Evolutionary conservation across 129 eudicot species (phyloP).

Genomic region (Smallanthus sonchifolius): DNA sequence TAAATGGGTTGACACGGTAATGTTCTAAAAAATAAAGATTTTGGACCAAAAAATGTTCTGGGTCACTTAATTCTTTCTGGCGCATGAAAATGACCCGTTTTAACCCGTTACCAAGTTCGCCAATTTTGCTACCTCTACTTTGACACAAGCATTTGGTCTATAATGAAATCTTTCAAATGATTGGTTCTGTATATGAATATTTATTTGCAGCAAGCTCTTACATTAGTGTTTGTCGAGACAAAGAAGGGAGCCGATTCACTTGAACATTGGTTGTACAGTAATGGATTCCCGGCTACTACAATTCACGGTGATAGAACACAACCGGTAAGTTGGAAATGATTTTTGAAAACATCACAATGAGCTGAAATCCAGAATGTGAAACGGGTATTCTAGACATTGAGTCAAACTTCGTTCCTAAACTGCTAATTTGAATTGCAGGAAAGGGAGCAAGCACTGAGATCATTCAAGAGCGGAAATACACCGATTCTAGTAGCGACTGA

Average conservation of each 20-base stretch:
- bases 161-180: not conserved
- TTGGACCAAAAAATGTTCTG: not conserved
- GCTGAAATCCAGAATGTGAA: not conserved
- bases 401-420: not conserved
- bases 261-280: slow-evolving; percentile 57
- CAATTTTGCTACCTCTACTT: not conserved
- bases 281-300: slow-evolving; percentile 50
- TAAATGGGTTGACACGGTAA: too few relatives aligned
- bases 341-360: not conserved
- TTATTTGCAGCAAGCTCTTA: slow-evolving; percentile 65
- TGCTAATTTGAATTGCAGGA: slow-evolving; percentile 9
- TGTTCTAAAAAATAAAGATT: not conserved
- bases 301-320: slow-evolving; percentile 29
- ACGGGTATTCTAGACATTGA: not conserved
- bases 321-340: slow-evolving; percentile 17
- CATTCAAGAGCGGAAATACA: slow-evolving; percentile 27
- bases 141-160: not conserved
- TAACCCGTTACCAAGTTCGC: not conserved
- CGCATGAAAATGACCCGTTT: not conserved
- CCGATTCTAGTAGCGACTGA: slow-evolving; percentile 29
- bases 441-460: slow-evolving; percentile 27
- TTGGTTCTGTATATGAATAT: not conserved
- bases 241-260: slow-evolving; percentile 85
- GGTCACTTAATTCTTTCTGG: not conserved
- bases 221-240: slow-evolving; percentile 68